Evolutionary conservation across 768 basidiomycete genomes (phyloP).

Genomic region (Lactarius trivialis): DNA sequence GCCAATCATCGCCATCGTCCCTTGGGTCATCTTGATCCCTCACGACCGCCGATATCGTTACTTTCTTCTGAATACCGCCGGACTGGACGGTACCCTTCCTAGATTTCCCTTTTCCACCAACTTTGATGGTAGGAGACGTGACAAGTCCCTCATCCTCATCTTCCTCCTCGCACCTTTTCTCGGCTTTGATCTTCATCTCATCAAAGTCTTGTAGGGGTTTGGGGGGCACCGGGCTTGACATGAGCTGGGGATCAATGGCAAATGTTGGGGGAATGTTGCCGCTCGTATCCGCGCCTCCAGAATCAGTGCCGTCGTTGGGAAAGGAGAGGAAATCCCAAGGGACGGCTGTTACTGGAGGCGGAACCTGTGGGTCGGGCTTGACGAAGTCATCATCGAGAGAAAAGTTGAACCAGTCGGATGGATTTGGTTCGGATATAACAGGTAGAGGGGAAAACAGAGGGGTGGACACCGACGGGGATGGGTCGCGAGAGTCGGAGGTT

Average conservation of each 20-base stretch:
- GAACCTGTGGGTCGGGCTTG: slow-evolving; percentile 28
- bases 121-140: slow-evolving; percentile 28
- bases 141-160: slow-evolving; percentile 28
- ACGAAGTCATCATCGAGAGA: slow-evolving; percentile 29
- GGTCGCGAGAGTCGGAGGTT: slow-evolving; percentile 20
- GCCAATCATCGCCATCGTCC: slow-evolving; percentile 66
- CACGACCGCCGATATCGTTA: slow-evolving; percentile 30
- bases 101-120: slow-evolving; percentile 44
- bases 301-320: slow-evolving; percentile 27
- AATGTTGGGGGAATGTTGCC: slow-evolving; percentile 30
- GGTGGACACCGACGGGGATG: slow-evolving; percentile 19
- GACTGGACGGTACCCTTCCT: slow-evolving; percentile 67
- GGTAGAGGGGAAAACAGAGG: slow-evolving; percentile 22
- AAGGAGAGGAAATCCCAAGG: slow-evolving; percentile 38
- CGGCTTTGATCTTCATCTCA: slow-evolving; percentile 32
- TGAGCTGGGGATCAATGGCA: slow-evolving; percentile 71
- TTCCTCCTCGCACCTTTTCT: slow-evolving; percentile 31
- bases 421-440: slow-evolving; percentile 12
- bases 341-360: slow-evolving; percentile 27
- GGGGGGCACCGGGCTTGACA: slow-evolving; percentile 51
- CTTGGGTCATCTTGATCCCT: slow-evolving; percentile 45
- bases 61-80: slow-evolving; percentile 66
- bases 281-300: slow-evolving; percentile 13
- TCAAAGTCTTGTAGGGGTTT: slow-evolving; percentile 35
- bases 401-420: slow-evolving; percentile 27